Base-by-base conservation (phyloP, 176 grass and related monocot species). In the Canna indica region DNA sequence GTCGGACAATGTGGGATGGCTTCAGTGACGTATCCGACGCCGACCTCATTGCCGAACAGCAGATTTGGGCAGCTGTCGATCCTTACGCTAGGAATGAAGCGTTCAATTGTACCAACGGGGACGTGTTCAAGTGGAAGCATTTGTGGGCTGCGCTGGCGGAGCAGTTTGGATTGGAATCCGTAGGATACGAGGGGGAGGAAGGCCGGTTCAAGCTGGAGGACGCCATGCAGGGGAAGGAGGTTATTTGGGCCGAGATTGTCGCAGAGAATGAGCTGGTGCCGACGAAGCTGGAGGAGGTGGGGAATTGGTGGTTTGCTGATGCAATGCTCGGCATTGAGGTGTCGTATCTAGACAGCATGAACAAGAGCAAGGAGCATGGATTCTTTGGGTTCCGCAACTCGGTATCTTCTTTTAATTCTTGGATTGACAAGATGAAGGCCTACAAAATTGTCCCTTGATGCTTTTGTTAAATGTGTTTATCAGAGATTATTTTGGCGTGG, bases 291-390 rank as follows among this genome's bases (percentile, higher is more conserved):
- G 70, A 84, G 11, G 67, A 95, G 79, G 47, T 95, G 26, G 78
- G 84, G 11, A 95, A 71, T 59, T 95, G 91, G 91, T 87, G 84
- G 87, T 85, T 68, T 22, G 82, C 74, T 0, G 91, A 95, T 59
- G 56, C 70, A 1, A 0, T 79, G 0, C 52, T 88, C 0, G 60
- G 59, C 0, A 13, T 65, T 0, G 77, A 90, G n/a, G 32, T 18
- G 1, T 74, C 83, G 74, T 54, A 81, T 42, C 67, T 95, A 38
- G 87, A 90, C 29, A 79, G 68, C 75, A 95, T 95, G 91, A 95
- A 95, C 73, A 95, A 95, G 64, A 95, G 91, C 79, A 95, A 95
- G 87, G 91, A 95, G 67, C 91, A 95, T 16, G 91, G 91, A 0
- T 95, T 95, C 83, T 78, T 95, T 3, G 91, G 91, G 36, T 95